Evolutionary conservation across 768 basidiomycete genomes (phyloP).

Genomic region (Calocybe indica): DNA sequence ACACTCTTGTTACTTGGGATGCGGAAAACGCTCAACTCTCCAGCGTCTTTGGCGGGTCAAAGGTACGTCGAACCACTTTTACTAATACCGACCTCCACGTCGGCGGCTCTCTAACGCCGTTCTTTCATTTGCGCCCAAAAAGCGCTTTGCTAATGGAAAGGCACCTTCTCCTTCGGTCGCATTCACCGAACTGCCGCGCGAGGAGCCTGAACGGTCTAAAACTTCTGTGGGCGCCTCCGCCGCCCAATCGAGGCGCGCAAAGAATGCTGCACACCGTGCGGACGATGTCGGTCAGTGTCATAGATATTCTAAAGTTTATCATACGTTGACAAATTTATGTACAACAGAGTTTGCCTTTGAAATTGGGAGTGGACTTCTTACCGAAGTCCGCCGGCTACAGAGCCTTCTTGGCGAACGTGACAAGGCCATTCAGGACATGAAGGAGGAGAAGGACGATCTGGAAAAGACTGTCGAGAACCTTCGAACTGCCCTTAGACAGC

Average conservation of each 20-base stretch:
- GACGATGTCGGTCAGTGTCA: conserved; percentile 70
- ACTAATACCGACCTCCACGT: conserved; percentile 2
- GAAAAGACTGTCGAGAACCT: conserved; percentile 75
- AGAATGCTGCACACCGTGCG: conserved; percentile 86
- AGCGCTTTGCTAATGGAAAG: conserved; percentile 42
- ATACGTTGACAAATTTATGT: conserved; percentile 13
- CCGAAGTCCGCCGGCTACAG: conserved; percentile 89
- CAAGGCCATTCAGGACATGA: conserved; percentile 86
- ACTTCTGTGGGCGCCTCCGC: conserved; percentile 63
- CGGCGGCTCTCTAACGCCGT: conserved; percentile 2
- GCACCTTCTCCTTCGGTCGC: conserved; percentile 38
- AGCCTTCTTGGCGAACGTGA: conserved; percentile 88
- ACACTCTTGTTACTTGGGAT: conserved; percentile 75
- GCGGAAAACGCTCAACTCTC: conserved; percentile 73
- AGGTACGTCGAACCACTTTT: conserved; percentile 38
- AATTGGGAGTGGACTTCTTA: conserved; percentile 88
- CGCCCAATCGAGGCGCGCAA: conserved; percentile 82
- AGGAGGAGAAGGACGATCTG: conserved; percentile 87
- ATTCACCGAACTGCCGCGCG: conserved; percentile 48
- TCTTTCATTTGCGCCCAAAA: not conserved
- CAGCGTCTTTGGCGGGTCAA: conserved; percentile 51
- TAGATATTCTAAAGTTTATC: conserved; percentile 8
- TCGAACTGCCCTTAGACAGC: conserved; percentile 64
- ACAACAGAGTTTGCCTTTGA: conserved; percentile 90
- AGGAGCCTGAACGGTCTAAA: conserved; percentile 58